Evolutionary conservation across 23 red algal species (phyloP).

Genomic region (Gracilaria caudata): DNA sequence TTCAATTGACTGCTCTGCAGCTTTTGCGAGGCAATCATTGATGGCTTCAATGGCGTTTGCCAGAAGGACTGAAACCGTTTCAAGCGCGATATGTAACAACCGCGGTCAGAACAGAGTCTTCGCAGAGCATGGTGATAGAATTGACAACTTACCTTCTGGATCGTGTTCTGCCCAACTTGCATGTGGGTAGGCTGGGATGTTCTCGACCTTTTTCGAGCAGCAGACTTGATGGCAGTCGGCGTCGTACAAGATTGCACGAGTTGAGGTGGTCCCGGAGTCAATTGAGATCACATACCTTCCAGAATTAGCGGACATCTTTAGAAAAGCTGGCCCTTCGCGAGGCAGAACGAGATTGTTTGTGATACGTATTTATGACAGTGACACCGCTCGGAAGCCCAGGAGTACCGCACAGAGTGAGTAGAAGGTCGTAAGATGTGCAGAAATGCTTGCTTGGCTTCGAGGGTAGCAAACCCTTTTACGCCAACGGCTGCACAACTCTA

Average conservation of each 20-base stretch:
- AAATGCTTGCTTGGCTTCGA: too few relatives aligned
- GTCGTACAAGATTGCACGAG: slow-evolving; percentile 82
- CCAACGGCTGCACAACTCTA: too few relatives aligned
- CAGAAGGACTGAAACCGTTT: slow-evolving; percentile 52
- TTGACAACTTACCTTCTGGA: slow-evolving; percentile 43
- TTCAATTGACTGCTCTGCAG: neutral
- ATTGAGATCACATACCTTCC: slow-evolving; percentile 71
- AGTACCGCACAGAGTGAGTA: too few relatives aligned
- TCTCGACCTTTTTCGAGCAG: slow-evolving; percentile 56
- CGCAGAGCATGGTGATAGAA: neutral
- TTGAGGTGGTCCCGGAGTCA: slow-evolving; percentile 94
- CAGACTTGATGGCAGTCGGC: slow-evolving; percentile 45
- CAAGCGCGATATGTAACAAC: neutral
- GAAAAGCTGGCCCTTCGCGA: too few relatives aligned
- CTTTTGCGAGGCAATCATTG: slow-evolving; percentile 37
- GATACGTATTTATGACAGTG: too few relatives aligned
- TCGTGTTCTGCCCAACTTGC: slow-evolving; percentile 93
- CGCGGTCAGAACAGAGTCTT: neutral
- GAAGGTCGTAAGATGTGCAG: too few relatives aligned
- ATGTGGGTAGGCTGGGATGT: slow-evolving; percentile 62
- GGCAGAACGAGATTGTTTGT: too few relatives aligned
- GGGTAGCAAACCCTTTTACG: too few relatives aligned
- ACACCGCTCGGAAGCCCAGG: too few relatives aligned
- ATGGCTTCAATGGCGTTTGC: slow-evolving; percentile 66
- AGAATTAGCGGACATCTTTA: too few relatives aligned